Evolutionary conservation across 2,329 filamentous ascomycete species (phyloP).

Genomic region (Capronia epimyces): DNA sequence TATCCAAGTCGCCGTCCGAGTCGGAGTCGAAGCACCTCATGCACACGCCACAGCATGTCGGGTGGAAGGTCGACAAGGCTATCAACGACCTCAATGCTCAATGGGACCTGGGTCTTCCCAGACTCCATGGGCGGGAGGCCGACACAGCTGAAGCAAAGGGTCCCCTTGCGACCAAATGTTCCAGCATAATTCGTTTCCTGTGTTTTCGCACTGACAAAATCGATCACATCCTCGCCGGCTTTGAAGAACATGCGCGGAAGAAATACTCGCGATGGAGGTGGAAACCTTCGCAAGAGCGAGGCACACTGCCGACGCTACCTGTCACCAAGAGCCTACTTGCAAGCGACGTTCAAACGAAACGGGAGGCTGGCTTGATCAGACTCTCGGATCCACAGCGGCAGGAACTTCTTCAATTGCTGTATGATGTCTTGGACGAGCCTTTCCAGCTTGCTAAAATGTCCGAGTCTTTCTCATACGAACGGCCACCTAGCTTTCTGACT

Average conservation of each 20-base stretch:
- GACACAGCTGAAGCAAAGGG: constrained; percentile 16
- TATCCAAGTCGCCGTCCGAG: background rate
- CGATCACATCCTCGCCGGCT: constrained; percentile 29
- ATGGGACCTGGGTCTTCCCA: constrained; percentile 35
- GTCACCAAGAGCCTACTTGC: constrained; percentile 23
- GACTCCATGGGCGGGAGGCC: constrained; percentile 18
- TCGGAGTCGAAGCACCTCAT: background rate
- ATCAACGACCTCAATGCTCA: constrained; percentile 35
- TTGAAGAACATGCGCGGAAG: constrained; percentile 33
- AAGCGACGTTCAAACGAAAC: constrained; percentile 9
- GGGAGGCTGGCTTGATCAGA: constrained; percentile 7
- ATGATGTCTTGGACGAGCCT: constrained; percentile 33
- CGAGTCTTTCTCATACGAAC: constrained; percentile 27
- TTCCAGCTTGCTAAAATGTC: constrained; percentile 26
- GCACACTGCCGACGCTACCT: constrained; percentile 28
- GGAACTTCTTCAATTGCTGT: constrained; percentile 31
- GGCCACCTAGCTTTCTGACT: constrained; percentile 14
- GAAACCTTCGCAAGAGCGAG: constrained; percentile 31
- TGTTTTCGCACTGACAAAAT: constrained; percentile 32
- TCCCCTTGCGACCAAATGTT: constrained; percentile 29
- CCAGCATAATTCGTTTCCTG: constrained; percentile 31
- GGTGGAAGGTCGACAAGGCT: constrained; percentile 23
- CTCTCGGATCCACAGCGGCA: constrained; percentile 23
- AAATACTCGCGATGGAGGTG: constrained; percentile 25
- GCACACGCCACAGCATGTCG: constrained; percentile 17